Evolutionary conservation across 139 green algal genomes (phyloP), one percentile per base, ranked within the genome.

Genomic region (Chlamydomonas incerta): DNA sequence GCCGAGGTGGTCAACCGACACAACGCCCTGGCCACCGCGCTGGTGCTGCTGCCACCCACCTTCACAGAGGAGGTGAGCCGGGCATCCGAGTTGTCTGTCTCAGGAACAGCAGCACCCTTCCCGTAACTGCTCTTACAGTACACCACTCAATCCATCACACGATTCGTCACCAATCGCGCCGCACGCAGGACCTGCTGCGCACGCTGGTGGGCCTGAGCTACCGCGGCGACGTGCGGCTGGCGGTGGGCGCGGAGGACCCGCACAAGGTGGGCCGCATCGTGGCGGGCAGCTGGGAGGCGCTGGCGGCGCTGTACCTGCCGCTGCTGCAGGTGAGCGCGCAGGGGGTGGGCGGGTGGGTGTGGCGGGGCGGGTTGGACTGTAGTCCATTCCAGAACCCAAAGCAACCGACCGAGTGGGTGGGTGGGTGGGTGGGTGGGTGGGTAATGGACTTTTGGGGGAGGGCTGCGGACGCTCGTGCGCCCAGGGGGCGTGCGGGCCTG

Each of bases 221-320:
- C 87, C 72, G 79, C 21, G 96, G 96, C 1, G 96, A 99, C 84
- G 81, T 99, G 24, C 92, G 96, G 29, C 94, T 97, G 93, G 87
- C 89, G 28, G 70, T 97, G 50, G 34, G 80, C 34, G 91, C 96
- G 13, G 96, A 98, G 89, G 96, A 98, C 90, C 90, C 82, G 28
- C 67, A 65, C 46, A 98, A 98, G 90, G 93, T 97, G 18, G 11
- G 24, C 28, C 89, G 93, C 77, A 97, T 97, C 41, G 91, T 94
- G 65, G 35, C 80, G 60, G 93, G 93, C 67, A 94, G 90, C 80
- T 85, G 74, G n/a, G 60, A 55, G 0, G 87, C 35, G 26, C 84
- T 95, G 62, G 24, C 55, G 9, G 46, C 63, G 28, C 80, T 92
- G 62, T 95, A 93, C 80, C n/a, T 87, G 31, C 83, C 88, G 29